Evolutionary conservation across 768 basidiomycete species (phyloP), one percentile per base, ranked within the genome.

Genomic region (Botryobasidium botryosum): DNA sequence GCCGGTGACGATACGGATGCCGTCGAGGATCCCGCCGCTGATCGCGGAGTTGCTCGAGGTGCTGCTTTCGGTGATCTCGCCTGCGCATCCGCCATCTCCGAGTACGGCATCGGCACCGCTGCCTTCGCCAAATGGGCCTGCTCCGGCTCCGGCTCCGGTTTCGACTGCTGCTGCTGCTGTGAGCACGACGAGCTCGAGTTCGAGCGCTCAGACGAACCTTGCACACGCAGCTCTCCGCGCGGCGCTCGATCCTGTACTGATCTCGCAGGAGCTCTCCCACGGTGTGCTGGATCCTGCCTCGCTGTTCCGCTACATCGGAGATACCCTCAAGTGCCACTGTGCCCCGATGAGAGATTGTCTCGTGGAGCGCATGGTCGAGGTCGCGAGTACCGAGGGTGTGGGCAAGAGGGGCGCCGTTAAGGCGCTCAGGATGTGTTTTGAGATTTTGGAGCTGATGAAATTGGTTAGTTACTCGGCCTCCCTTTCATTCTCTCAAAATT

Each of bases 401-500:
- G 70, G 62, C 51, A 73, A 71, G 47, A 64, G 68, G 45, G 75
- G 79, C 51, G 77, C 79, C 6, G 74, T 86, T 38, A 69, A 65
- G 46, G 83, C 85, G 6, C 69, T 91, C 47, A 67, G 79, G 49
- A 69, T 78, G 69, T 86, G 85, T 64, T 74, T 90, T 58, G 87
- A 91, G 57, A 77, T 92, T 50, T 66, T 91, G 31, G 90, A 92
- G 63, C 71, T 91, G 48, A 92, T 94, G 90, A 91, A 91, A 68
- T 69, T 94, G 55, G 88, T 84, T 56, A 56, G 83, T 72, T 35
- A 51, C 29, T 18, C 17, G 45, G 15, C 2, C 24, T 23, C 23
- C 33, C 37, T 50, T 40, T 46, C 7, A n/a, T 21, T 47, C 41
- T 8, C 15, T 10, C 26, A 6, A 6, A 2, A 8, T 27, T 26